phyloP scores from a whole-genome alignment of 257 asterid genomes.

The Penstemon barbatus region DNA sequence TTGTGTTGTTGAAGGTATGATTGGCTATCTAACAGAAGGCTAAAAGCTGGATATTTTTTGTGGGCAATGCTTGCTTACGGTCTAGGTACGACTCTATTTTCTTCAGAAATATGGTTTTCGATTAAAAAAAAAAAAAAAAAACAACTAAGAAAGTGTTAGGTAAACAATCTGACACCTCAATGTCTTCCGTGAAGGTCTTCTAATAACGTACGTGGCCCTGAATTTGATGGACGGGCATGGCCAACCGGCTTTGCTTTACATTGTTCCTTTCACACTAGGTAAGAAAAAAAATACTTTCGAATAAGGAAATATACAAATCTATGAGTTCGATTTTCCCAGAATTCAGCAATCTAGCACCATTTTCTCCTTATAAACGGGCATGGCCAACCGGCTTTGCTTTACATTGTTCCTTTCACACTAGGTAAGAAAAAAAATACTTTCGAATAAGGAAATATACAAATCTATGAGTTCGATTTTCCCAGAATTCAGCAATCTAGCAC shows the following conservation, averaged over 20 bases:
- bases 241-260: slow-evolving; percentile 96
- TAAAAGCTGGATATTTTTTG: slow-evolving; percentile 76
- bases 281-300: slow-evolving; percentile 12
- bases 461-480: neutral
- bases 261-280: slow-evolving; percentile 97
- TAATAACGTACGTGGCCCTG: slow-evolving; percentile 84
- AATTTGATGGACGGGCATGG: slow-evolving; percentile 98
- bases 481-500: neutral
- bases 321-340: neutral
- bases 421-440: slow-evolving; percentile 42
- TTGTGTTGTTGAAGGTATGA: slow-evolving; percentile 63
- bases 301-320: neutral
- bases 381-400: slow-evolving; percentile 97
- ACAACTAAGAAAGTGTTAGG: too few species aligned
- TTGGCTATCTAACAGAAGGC: slow-evolving; percentile 81
- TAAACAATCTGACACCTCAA: neutral
- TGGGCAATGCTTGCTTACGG: slow-evolving; percentile 96
- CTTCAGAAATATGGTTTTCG: too few species aligned
- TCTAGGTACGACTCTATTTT: slow-evolving; percentile 49
- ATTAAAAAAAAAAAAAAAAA: too few species aligned
- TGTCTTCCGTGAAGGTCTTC: slow-evolving; percentile 61
- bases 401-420: slow-evolving; percentile 94
- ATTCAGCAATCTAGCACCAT: neutral
- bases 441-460: neutral
- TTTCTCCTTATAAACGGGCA: slow-evolving; percentile 43